Conservation (phyloP, 805 yeast genomes). For the Zygotorulaspora sp. region DNA sequence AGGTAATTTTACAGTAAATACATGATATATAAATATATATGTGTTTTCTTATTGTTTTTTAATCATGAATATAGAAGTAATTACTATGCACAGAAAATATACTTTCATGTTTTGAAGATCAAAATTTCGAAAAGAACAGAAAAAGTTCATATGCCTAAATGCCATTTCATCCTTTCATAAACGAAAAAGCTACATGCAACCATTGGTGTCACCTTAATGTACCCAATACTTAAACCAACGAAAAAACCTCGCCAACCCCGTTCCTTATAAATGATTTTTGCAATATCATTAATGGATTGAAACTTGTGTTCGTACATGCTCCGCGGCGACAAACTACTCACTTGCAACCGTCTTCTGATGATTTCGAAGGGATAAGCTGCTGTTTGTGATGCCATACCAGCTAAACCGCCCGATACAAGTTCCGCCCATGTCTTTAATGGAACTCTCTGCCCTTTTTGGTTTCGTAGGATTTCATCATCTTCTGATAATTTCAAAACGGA, state of each 20-base stretch:
- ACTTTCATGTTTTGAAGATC: too few species aligned
- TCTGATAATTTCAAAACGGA: slow-evolving; percentile 39
- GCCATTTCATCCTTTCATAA: slow-evolving; percentile 77
- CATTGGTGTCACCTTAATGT: slow-evolving; percentile 94
- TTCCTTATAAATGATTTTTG: slow-evolving; percentile 58
- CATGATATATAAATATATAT: too few species aligned
- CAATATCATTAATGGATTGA: slow-evolving; percentile 35
- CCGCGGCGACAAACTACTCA: slow-evolving; percentile 68
- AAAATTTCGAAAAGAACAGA: too few species aligned
- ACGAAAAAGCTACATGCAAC: slow-evolving; percentile 93
- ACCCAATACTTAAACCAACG: slow-evolving; percentile 93
- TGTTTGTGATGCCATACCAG: slow-evolving; percentile 92
- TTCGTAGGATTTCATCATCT: slow-evolving; percentile 17
- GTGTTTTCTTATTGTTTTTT: too few species aligned
- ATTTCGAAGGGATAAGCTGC: slow-evolving; percentile 97
- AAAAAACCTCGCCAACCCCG: slow-evolving; percentile 84
- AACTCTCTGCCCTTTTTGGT: slow-evolving; percentile 37
- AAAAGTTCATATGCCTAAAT: slow-evolving; percentile 53
- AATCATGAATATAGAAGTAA: slow-evolving; percentile 2
- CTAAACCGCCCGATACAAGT: slow-evolving; percentile 88
- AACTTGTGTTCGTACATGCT: slow-evolving; percentile 43
- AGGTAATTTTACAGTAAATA: too few species aligned
- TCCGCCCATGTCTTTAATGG: slow-evolving; percentile 92
- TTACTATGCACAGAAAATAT: slow-evolving; percentile 3
- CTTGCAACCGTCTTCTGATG: slow-evolving; percentile 91